Evolutionary conservation across 2,329 filamentous ascomycete genomes (phyloP).

Genomic region (Aureobasidium zeae): DNA sequence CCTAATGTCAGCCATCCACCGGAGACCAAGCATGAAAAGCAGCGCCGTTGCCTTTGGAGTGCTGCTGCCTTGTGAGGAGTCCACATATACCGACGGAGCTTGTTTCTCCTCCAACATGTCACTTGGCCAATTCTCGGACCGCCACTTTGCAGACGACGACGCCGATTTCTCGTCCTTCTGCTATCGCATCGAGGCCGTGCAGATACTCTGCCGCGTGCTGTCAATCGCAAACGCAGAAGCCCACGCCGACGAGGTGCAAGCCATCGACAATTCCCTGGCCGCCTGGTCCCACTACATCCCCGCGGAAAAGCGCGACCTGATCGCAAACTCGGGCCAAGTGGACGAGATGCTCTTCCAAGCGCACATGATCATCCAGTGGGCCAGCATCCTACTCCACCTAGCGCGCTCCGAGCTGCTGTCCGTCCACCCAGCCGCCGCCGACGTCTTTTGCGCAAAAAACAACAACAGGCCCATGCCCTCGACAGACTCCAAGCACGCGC

Average conservation of each 20-base stretch:
- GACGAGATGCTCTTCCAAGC: slow-evolving; percentile 92
- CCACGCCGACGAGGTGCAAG: slow-evolving; percentile 39
- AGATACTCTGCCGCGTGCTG: slow-evolving; percentile 71
- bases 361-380: slow-evolving; percentile 61
- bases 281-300: slow-evolving; percentile 80
- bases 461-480: slow-evolving; percentile 44
- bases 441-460: slow-evolving; percentile 30
- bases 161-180: slow-evolving; percentile 72
- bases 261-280: slow-evolving; percentile 51
- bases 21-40: slow-evolving; percentile 58
- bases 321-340: slow-evolving; percentile 60
- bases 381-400: slow-evolving; percentile 66
- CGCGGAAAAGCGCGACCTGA: slow-evolving; percentile 58
- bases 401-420: slow-evolving; percentile 64
- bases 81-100: slow-evolving; percentile 46
- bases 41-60: slow-evolving; percentile 60
- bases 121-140: slow-evolving; percentile 66
- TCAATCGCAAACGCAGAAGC: slow-evolving; percentile 29
- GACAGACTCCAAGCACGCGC: slow-evolving; percentile 45
- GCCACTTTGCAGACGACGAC: slow-evolving; percentile 61
- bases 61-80: slow-evolving; percentile 71
- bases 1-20: slow-evolving; percentile 72
- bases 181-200: slow-evolving; percentile 72
- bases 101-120: slow-evolving; percentile 49
- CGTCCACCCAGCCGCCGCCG: slow-evolving; percentile 47